These are phyloP conservation scores for Yamadazyma dushanensis DNA, from an alignment of 1,139 yeast species.

Conservation along the genomic window DNA sequence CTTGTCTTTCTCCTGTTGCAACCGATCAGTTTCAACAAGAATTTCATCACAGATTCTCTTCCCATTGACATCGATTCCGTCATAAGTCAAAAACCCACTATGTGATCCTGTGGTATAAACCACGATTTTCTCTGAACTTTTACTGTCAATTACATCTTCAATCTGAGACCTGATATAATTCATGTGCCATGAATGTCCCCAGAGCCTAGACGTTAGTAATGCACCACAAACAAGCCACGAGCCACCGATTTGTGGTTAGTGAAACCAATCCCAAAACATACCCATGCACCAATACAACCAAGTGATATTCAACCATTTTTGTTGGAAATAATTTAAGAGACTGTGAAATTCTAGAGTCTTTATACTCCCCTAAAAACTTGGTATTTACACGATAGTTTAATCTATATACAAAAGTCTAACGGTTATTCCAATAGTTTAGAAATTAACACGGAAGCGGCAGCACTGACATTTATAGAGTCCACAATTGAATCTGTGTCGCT, in stretches of 20 bases:
- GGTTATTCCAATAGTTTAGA: slow-evolving; percentile 20
- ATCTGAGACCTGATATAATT: slow-evolving; percentile 51
- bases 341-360: no score
- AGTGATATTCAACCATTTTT: slow-evolving; percentile 42
- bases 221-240: no score
- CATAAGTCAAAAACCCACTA: slow-evolving; percentile 71
- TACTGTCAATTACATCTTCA: slow-evolving; percentile 18
- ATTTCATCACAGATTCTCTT: slow-evolving; percentile 73
- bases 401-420: no score
- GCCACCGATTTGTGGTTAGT: no score
- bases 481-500: slow-evolving; percentile 44
- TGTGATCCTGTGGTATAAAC: slow-evolving; percentile 64
- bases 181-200: slow-evolving; percentile 77
- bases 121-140: slow-evolving; percentile 28
- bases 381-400: slow-evolving; percentile 3
- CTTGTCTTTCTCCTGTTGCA: slow-evolving; percentile 23
- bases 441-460: slow-evolving; percentile 74
- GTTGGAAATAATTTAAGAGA: slow-evolving; percentile 1
- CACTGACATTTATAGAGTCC: slow-evolving; percentile 87
- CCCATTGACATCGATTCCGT: slow-evolving; percentile 86
- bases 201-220: slow-evolving; percentile 40
- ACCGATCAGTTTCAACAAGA: slow-evolving; percentile 37
- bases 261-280: no score
- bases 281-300: slow-evolving; percentile 78
- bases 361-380: background rate